Base-by-base conservation (phyloP, 306 rosid species). In the Lupinus albus region DNA sequence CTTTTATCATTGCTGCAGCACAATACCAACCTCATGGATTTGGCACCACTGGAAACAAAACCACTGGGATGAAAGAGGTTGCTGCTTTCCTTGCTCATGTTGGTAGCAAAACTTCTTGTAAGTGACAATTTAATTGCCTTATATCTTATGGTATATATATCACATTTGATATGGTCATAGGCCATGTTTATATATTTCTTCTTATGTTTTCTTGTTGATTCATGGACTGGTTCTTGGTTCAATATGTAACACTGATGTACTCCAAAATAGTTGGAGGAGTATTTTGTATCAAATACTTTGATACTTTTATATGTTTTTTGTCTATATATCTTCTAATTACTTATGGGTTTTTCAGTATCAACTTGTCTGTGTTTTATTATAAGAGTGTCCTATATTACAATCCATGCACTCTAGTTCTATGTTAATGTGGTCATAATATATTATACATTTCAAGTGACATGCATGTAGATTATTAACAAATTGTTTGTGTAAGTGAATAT, bases 81-180 rank as follows among this genome's bases (percentile, higher is more conserved):
- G 92, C 97, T 0, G 99, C 99, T 21, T 93, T 93, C 39, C 85
- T 93, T 8, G 99, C 86, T 41, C 99, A 90, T 52, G 97, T 93
- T 11, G 99, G 96, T 28, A 78, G 90, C 86, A 81, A 86, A 65
- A 93, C 99, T n/a, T 79, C 99, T 63, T 93, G 99, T 93, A 78
- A 82, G 98, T 73, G 3, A 44, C 18, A 25, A 0, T 42, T 21
- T 55, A 4, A n/a, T 17, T 64, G 30, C 5, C 41, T 59, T 58
- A 10, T 11, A 10, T 11, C 8, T 50, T 13, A 63, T 48, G 42
- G 30, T 25, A 52, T 11, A 64, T 25, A 52, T 11, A 64, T 41
- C 15, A 28, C 0, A 16, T 15, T 5, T 61, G 5, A 42, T 25
- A 25, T 28, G 8, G 3, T 39, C 62, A 38, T 41, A 35, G 8